These are phyloP conservation scores for Fistulifera solaris DNA, from an alignment of 108 stramenopile genomes.

Conservation along the genomic window DNA sequence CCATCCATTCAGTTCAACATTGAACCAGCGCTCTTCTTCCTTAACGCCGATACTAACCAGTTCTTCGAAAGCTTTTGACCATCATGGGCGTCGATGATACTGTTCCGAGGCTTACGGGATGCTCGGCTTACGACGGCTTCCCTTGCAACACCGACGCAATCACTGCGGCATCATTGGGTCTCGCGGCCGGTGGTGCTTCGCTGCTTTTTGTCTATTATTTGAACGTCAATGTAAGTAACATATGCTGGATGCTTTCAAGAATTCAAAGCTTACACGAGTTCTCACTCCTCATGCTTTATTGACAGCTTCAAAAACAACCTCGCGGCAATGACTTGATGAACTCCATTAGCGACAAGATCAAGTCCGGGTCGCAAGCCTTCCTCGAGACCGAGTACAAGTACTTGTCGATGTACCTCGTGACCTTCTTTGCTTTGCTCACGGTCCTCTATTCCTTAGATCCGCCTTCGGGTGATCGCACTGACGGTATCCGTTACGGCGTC, in stretches of 20 bases:
- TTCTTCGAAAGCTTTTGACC: too few species aligned
- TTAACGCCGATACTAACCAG: too few species aligned
- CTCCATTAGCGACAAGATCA: slow-evolving; percentile 69
- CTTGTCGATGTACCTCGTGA: slow-evolving; percentile 64
- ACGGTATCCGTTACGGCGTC: slow-evolving; percentile 70
- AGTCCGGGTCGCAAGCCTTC: slow-evolving; percentile 84
- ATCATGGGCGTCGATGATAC: too few species aligned
- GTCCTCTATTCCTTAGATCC: slow-evolving; percentile 51
- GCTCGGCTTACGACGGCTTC: slow-evolving; percentile 8
- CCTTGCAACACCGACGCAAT: slow-evolving; percentile 40
- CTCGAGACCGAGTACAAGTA: slow-evolving; percentile 89
- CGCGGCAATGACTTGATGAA: slow-evolving; percentile 63
- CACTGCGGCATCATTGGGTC: slow-evolving; percentile 32
- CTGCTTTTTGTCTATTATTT: slow-evolving; percentile 44
- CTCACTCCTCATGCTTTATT: slow-evolving; percentile 1
- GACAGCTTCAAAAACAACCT: slow-evolving; percentile 34
- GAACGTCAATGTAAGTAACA: slow-evolving; percentile 32
- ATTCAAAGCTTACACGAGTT: neutral
- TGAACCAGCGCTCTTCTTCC: too few species aligned
- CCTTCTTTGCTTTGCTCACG: slow-evolving; percentile 37
- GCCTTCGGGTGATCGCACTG: slow-evolving; percentile 25
- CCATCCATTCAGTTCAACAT: too few species aligned
- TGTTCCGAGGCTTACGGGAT: too few species aligned
- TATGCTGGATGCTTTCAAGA: neutral
- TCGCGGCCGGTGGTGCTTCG: slow-evolving; percentile 34